phyloP scores from a whole-genome alignment of 2,329 filamentous ascomycete genomes.

The Phyllosticta citriasiana region DNA sequence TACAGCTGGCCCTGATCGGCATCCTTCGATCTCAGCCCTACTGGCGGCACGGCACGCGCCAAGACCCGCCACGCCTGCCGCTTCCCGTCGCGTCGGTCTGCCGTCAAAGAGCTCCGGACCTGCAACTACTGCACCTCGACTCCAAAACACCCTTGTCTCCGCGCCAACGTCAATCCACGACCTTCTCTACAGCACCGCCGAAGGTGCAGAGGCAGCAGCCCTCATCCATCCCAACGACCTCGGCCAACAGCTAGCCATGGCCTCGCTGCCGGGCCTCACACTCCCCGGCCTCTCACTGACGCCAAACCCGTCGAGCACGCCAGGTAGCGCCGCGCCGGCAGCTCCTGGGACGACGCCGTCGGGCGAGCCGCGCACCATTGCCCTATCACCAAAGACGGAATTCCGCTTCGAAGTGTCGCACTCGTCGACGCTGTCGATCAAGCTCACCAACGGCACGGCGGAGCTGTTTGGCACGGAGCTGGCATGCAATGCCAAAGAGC shows the following conservation, averaged over 20 bases:
- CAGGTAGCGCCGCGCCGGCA: conserved; percentile 12
- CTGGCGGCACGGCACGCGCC: background rate
- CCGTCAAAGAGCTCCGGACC: too few relatives aligned
- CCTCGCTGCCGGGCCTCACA: conserved; percentile 36
- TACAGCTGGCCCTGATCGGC: background rate
- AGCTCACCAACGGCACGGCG: conserved; percentile 71
- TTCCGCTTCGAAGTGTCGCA: conserved; percentile 33
- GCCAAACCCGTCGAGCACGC: background rate
- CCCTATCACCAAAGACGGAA: conserved; percentile 37
- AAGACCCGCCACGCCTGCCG: conserved; percentile 1
- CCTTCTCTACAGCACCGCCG: background rate
- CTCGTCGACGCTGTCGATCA: conserved; percentile 26
- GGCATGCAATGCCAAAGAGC: conserved; percentile 53
- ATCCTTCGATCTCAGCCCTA: conserved; percentile 4
- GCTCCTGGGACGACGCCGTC: conserved; percentile 16
- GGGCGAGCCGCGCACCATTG: conserved; percentile 26
- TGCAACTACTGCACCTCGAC: background rate
- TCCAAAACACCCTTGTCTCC: background rate
- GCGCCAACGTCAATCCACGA: background rate
- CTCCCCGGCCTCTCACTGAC: conserved; percentile 26
- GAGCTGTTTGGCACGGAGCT: conserved; percentile 95
- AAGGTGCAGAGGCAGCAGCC: background rate
- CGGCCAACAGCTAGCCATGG: conserved; percentile 14
- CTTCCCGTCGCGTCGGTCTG: conserved; percentile 1
- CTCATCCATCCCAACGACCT: background rate